These are phyloP conservation scores for Sclerotinia nivalis DNA, from an alignment of 2,329 filamentous ascomycete species.

Conservation along the genomic window DNA sequence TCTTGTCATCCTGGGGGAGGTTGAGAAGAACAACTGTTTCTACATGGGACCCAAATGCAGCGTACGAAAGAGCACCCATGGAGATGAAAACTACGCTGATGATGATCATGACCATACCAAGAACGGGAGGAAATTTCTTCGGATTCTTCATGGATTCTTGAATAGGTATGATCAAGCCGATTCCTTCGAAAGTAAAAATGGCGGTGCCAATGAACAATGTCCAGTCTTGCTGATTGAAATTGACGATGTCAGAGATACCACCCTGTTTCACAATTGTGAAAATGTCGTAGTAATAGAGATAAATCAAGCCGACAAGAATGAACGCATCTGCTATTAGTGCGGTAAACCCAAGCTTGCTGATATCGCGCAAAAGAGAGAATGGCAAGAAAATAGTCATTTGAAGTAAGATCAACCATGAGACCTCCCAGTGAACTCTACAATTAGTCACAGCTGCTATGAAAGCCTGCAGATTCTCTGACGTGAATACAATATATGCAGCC, in stretches of 20 bases:
- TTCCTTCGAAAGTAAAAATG: constrained; percentile 98
- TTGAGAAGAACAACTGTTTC: constrained; percentile 97
- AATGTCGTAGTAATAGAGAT: constrained; percentile 95
- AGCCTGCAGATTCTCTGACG: constrained; percentile 90
- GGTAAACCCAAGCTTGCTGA: constrained; percentile 94
- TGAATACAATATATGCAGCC: constrained; percentile 94
- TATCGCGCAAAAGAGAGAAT: constrained; percentile 90
- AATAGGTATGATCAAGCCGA: constrained; percentile 96
- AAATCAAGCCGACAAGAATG: constrained; percentile 87
- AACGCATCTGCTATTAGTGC: constrained; percentile 92
- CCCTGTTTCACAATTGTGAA: constrained; percentile 72
- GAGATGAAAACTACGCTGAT: constrained; percentile 88
- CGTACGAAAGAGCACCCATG: constrained; percentile 92
- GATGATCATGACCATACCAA: constrained; percentile 89
- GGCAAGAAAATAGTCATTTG: constrained; percentile 95
- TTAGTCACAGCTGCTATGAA: constrained; percentile 90
- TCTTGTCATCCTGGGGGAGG: constrained; percentile 89
- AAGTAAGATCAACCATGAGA: constrained; percentile 88
- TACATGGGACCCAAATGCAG: constrained; percentile 90
- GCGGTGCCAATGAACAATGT: constrained; percentile 98
- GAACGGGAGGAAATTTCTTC: constrained; percentile 83
- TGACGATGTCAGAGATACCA: constrained; percentile 80
- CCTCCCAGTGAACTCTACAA: constrained; percentile 81
- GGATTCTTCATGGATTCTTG: constrained; percentile 96
- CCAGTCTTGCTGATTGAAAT: constrained; percentile 92